Base-by-base conservation (phyloP, 2,329 filamentous ascomycete genomes). In the Cercospora brassicicola region DNA sequence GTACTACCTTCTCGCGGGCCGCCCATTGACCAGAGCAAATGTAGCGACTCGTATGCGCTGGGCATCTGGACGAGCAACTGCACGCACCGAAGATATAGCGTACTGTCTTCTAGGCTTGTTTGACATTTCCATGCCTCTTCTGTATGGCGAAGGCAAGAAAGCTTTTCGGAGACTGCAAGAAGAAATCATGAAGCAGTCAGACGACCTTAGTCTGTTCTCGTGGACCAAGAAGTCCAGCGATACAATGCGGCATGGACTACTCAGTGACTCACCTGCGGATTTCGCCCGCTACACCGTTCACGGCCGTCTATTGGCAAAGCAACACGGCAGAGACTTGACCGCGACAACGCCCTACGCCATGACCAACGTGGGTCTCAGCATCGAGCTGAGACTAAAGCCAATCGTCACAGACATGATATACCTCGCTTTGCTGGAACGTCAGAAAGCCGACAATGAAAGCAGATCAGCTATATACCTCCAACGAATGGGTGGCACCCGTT, bases 51-150 rank as follows among this genome's bases (percentile, higher is more conserved):
- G 66, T 2, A 59, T 70, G 51, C 33, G 26, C 11, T 71, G 83
- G 60, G 56, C 65, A 5, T 56, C 62, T 9, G 23, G 45, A 5
- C 59, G 68, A n/a, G n/a, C n/a, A n/a, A 70, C 66, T 5, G 66
- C 68, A 28, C 39, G 62, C 9, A 20, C 20, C 13, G 70, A 72
- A 65, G 70, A 71, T n/a, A 62, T 53, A 0, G 65, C 69, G 6
- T 72, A 72, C 48, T 69, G 60, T 45, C 59, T 72, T 4, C 48
- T 71, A 10, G 70, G 70, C 0, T 75, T 84, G 0, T 84, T 84
- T 23, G 75, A 76, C 1, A 75, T 84, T 26, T 77, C 81, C 36
- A 82, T 84, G 79, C 78, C 81, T 0, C 69, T 84, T 1, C 56
- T 84, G 0, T 84, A 84, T 63, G 82, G 82, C 0, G 70, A 71